Base-by-base conservation (phyloP, 176 grass and related monocot genomes). In the Avena sativa region DNA sequence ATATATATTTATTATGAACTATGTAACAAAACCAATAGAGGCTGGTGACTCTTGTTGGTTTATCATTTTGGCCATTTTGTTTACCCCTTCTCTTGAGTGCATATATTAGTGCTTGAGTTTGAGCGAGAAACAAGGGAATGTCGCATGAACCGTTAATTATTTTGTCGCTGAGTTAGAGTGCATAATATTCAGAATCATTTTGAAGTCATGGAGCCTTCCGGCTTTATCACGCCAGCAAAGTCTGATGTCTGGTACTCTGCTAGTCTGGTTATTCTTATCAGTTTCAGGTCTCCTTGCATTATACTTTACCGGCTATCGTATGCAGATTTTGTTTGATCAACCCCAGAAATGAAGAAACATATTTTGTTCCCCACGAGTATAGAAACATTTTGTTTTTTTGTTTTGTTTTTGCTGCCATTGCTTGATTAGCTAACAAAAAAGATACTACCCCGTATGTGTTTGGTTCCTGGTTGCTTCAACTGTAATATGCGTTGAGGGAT, bases 31-130 rank as follows among this genome's bases (percentile, higher is more conserved):
- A 57, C 50, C 34, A 8, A 16, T 6, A 79, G 32, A 48, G 84
- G 76, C 21, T 75, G 51, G 12, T 75, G 44, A 46, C 30, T 21
- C n/a, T 68, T 77, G 12, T 87, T 36, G 64, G 64, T 28, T 67
- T 67, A 21, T 75, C 49, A 26, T 23, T 6, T 40, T 79, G 4
- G 47, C 48, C 40, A 72, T 72, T 67, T 20, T 61, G 57, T 51
- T 56, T 34, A 65, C 12, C n/a, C 58, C 2, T 76, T 44, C 74
- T 78, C 71, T 21, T 11, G 19, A 83, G 65, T 50, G 65, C 23
- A 8, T 80, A 8, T 80, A 20, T 8, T 64, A 40, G 2, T 21
- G 74, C 2, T 77, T 26, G 14, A 8, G 78, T 72, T 71, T 76
- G 7, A n/a, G 16, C 73, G 34, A n/a, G 21, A 72, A 71, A 21